These are phyloP conservation scores for Phellinidium pouzarii DNA, from an alignment of 1,284 basidiomycete genomes.

Conservation along the genomic window DNA sequence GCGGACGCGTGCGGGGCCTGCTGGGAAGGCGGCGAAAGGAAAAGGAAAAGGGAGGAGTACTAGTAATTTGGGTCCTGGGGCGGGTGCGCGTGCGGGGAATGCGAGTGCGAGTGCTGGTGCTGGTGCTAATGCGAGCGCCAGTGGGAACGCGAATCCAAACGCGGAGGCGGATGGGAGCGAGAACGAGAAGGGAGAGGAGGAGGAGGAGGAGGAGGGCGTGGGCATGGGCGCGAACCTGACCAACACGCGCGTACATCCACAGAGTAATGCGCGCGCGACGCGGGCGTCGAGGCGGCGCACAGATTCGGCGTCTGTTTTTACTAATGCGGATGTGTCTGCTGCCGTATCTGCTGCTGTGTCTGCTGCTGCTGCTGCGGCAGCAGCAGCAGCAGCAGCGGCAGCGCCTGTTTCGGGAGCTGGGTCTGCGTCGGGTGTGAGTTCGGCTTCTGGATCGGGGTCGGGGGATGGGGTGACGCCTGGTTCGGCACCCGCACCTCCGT, in stretches of 20 bases:
- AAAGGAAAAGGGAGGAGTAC: background rate
- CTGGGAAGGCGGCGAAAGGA: background rate
- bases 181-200: background rate
- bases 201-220: background rate
- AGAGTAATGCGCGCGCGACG: background rate
- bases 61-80: too few species aligned
- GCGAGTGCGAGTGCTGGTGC: background rate
- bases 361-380: too few species aligned
- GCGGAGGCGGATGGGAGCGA: background rate
- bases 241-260: background rate
- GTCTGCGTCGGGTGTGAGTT: background rate
- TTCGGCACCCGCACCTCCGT: conserved; percentile 2
- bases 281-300: background rate
- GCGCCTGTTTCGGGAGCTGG: background rate
- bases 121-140: background rate
- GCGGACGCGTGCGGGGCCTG: background rate
- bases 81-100: background rate
- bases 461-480: conserved; percentile 1
- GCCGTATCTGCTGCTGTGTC: too few species aligned
- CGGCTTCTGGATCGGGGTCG: background rate
- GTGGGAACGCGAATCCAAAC: background rate
- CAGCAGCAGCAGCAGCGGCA: too few species aligned
- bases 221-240: background rate
- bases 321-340: too few species aligned
- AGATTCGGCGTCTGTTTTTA: background rate